Percentiles rank a stretch among this genome's conserved stretches.
These are phyloP conservation scores for Petunia axillaris DNA, from an alignment of 257 asterid genomes.

Conservation along the genomic window DNA sequence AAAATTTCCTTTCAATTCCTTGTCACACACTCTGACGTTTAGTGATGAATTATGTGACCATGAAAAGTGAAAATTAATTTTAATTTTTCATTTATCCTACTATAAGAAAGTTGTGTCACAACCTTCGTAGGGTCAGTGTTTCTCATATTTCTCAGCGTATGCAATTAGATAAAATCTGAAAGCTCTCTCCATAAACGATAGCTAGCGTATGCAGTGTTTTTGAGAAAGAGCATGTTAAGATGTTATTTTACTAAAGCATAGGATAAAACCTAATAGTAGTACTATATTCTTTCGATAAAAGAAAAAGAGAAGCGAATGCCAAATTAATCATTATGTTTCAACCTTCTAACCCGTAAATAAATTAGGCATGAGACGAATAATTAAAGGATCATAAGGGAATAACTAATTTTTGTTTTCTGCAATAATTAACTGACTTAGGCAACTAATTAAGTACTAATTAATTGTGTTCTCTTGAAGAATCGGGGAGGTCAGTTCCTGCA, in stretches of 20 bases:
- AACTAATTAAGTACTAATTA: not conserved
- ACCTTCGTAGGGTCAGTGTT: too few species aligned
- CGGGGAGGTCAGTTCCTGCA: slow-evolving; percentile 55
- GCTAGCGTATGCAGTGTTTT: not conserved
- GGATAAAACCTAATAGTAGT: not conserved
- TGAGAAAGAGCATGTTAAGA: not conserved
- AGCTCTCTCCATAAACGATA: not conserved
- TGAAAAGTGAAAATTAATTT: too few species aligned
- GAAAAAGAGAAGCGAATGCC: too few species aligned
- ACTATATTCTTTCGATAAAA: too few species aligned
- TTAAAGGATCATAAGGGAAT: not conserved
- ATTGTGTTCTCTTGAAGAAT: slow-evolving; percentile 26
- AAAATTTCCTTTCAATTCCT: too few species aligned
- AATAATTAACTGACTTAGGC: not conserved
- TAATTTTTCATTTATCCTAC: too few species aligned
- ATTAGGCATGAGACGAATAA: not conserved
- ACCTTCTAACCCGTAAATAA: not conserved
- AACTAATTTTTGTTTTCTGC: too few species aligned
- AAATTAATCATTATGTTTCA: not conserved
- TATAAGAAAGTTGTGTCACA: too few species aligned
- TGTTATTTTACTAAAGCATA: not conserved
- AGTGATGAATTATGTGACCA: too few species aligned
- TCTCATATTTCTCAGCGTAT: too few species aligned
- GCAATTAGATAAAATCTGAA: not conserved
- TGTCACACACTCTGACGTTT: too few species aligned